These are phyloP conservation scores for Silene noctiflora DNA, from an alignment of 179 eudicot genomes.

Conservation along the genomic window DNA sequence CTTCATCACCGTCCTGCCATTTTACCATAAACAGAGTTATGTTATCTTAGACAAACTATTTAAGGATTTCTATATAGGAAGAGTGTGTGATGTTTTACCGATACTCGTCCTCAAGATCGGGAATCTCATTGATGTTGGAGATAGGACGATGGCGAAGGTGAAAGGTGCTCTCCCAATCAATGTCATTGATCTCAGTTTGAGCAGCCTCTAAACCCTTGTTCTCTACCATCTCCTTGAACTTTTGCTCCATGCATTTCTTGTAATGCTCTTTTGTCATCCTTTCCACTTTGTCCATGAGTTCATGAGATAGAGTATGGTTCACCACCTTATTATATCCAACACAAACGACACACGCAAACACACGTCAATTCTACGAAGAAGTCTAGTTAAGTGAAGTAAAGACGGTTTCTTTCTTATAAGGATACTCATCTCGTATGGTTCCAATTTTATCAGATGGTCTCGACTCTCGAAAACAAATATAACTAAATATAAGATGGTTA, in stretches of 20 bases:
- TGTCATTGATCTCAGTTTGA: conserved; percentile 38
- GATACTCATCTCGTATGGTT: not conserved
- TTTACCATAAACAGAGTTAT: not conserved
- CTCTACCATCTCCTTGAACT: conserved; percentile 56
- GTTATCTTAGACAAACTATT: too few relatives aligned
- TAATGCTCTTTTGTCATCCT: conserved; percentile 63
- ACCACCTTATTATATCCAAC: conserved; percentile 35
- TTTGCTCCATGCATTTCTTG: conserved; percentile 62
- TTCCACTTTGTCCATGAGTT: conserved; percentile 65
- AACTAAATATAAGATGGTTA: too few relatives aligned
- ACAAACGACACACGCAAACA: not conserved
- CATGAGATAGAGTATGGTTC: conserved; percentile 58
- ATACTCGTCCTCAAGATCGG: conserved; percentile 52
- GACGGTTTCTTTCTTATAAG: not conserved
- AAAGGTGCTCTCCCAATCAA: conserved; percentile 70
- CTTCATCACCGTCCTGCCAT: conserved; percentile 48
- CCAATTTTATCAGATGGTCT: not conserved
- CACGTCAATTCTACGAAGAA: too few relatives aligned
- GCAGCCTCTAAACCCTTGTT: conserved; percentile 44
- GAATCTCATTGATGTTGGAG: conserved; percentile 54
- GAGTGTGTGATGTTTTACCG: conserved; percentile 28
- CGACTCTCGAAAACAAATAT: not conserved
- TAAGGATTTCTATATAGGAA: not conserved
- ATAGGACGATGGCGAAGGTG: conserved; percentile 47
- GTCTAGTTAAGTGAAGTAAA: not conserved